A percentile compares a stretch with the other conserved stretches of the same genome.
These are phyloP conservation scores for Zymoseptoria tritici DNA, from an alignment of 2,329 filamentous ascomycete genomes.

Conservation along the genomic window DNA sequence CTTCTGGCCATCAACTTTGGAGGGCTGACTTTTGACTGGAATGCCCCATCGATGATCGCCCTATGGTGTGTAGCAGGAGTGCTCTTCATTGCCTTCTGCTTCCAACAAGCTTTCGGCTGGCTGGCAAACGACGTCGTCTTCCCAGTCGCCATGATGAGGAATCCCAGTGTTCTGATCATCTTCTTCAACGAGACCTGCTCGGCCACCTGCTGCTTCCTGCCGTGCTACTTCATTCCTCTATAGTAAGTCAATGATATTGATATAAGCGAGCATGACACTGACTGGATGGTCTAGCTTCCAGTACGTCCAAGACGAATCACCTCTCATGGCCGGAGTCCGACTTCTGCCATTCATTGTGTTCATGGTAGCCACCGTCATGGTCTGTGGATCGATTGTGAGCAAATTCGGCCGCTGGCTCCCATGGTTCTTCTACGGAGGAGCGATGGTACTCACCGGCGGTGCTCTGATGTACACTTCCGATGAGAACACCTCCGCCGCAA, in stretches of 20 bases:
- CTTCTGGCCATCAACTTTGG: constrained; percentile 46
- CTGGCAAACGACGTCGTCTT: constrained; percentile 18
- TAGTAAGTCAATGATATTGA: constrained; percentile 21
- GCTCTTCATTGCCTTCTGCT: constrained; percentile 36
- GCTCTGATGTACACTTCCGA: constrained; percentile 9
- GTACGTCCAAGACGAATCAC: constrained; percentile 40
- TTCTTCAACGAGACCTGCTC: constrained; percentile 32
- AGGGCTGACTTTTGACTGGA: constrained; percentile 45
- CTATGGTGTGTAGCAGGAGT: constrained; percentile 43
- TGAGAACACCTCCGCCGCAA: constrained; percentile 5
- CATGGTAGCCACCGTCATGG: constrained; percentile 2
- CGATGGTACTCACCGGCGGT: constrained; percentile 6
- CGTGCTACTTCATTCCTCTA: constrained; percentile 48
- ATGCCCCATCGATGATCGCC: constrained; percentile 37
- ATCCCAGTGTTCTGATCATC: constrained; percentile 39
- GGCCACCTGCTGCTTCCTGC: constrained; percentile 10
- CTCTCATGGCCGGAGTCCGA: constrained; percentile 35
- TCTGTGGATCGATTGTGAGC: constrained; percentile 1
- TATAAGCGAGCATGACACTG: not conserved
- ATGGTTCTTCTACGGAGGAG: constrained; percentile 9
- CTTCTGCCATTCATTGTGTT: constrained; percentile 31
- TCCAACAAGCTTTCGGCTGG: constrained; percentile 38
- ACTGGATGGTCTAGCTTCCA: constrained; percentile 36
- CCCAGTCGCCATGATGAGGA: constrained; percentile 41
- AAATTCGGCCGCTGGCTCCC: not conserved